Evolutionary conservation across 1,284 basidiomycete species (phyloP).

Genomic region (Coriolopsis trogii): DNA sequence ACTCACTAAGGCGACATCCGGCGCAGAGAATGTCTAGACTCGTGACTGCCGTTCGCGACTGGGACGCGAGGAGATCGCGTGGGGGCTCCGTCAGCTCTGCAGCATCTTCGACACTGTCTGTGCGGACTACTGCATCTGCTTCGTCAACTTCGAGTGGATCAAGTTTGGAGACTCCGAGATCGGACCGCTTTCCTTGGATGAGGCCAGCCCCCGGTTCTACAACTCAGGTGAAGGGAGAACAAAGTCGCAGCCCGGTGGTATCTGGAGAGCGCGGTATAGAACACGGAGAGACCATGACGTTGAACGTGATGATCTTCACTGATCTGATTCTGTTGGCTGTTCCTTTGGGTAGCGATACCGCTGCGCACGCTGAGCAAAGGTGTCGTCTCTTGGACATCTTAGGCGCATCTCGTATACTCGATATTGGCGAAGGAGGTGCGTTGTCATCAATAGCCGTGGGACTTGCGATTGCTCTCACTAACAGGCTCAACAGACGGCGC

Average conservation of each 20-base stretch:
- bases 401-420: conserved; percentile 60
- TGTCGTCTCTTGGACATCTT: conserved; percentile 53
- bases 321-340: conserved; percentile 51
- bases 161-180: conserved; percentile 19
- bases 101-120: conserved; percentile 39
- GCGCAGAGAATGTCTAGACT: conserved; percentile 35
- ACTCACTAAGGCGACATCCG: not conserved
- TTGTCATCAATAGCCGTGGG: conserved; percentile 2
- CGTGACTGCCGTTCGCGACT: conserved; percentile 44
- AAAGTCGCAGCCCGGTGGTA: not conserved
- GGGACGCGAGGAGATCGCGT: conserved; percentile 44
- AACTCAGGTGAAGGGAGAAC: not conserved
- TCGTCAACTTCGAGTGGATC: conserved; percentile 25
- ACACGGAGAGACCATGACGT: not conserved
- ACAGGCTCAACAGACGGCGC: conserved; percentile 31
- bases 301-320: conserved; percentile 55
- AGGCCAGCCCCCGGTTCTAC: not conserved
- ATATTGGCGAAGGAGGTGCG: conserved; percentile 41
- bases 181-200: conserved; percentile 13
- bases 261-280: not conserved
- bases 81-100: conserved; percentile 51
- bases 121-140: conserved; percentile 28
- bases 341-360: conserved; percentile 7
- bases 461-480: not conserved
- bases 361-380: conserved; percentile 37